Conservation (phyloP, 257 asterid genomes). For the Scutellaria galericulata region DNA sequence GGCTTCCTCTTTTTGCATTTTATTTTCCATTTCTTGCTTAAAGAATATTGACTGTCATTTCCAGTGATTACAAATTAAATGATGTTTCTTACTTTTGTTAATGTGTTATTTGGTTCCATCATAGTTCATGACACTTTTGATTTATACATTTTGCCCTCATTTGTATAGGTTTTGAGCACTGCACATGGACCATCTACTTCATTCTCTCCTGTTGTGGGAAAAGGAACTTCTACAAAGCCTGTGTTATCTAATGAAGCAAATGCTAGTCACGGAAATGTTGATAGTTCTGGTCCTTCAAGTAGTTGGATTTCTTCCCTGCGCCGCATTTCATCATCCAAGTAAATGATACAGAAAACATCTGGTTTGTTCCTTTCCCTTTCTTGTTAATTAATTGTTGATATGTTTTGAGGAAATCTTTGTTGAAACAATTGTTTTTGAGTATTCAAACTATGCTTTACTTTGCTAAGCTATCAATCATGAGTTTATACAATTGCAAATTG, state of each 20-base stretch:
- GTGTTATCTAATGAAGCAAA: constrained; percentile 66
- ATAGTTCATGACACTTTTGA: not conserved
- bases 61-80: not conserved
- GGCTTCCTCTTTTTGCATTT: not conserved
- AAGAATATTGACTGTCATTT: not conserved
- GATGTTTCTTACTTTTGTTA: not conserved
- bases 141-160: constrained; percentile 18
- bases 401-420: not conserved
- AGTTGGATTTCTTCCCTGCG: constrained; percentile 92
- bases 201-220: constrained; percentile 62
- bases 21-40: constrained; percentile 6
- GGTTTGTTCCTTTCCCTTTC: constrained; percentile 30
- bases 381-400: too few relatives aligned
- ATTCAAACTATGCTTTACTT: not conserved
- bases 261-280: constrained; percentile 62
- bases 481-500: constrained; percentile 35
- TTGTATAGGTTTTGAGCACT: constrained; percentile 58
- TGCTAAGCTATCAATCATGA: constrained; percentile 10
- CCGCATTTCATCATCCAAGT: constrained; percentile 91
- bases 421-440: not conserved
- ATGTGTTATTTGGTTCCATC: constrained; percentile 20
- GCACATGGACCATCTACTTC: constrained; percentile 70
- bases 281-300: constrained; percentile 73
- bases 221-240: constrained; percentile 64
- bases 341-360: constrained; percentile 42